Conservation (phyloP, 768 basidiomycete species). For the Tricholoma sp. region DNA sequence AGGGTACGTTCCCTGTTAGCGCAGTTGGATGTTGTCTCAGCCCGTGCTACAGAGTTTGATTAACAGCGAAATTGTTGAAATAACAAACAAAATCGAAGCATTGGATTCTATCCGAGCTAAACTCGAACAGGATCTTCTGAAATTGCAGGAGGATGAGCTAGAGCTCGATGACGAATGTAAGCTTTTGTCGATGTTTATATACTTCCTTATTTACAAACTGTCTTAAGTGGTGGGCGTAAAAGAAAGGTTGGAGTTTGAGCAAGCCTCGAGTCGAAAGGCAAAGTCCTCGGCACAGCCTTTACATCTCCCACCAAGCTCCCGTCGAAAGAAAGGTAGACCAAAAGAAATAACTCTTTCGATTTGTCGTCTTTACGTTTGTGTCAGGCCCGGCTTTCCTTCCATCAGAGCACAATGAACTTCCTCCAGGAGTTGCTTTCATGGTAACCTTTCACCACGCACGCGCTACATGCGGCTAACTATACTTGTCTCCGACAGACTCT, state of each 20-base stretch:
- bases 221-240: slow-evolving; percentile 82
- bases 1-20: slow-evolving; percentile 48
- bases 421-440: slow-evolving; percentile 96
- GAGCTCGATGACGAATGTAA: slow-evolving; percentile 94
- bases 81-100: slow-evolving; percentile 84
- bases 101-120: slow-evolving; percentile 76
- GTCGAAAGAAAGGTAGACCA: slow-evolving; percentile 58
- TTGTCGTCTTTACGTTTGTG: not conserved
- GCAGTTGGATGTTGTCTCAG: not conserved
- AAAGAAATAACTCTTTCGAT: not conserved
- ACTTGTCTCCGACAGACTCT: slow-evolving; percentile 53
- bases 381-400: slow-evolving; percentile 92
- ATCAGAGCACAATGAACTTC: slow-evolving; percentile 94
- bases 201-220: slow-evolving; percentile 2
- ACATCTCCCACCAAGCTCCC: slow-evolving; percentile 54
- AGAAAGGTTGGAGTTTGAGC: slow-evolving; percentile 76
- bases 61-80: slow-evolving; percentile 82
- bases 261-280: slow-evolving; percentile 29
- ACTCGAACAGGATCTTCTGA: slow-evolving; percentile 78
- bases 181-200: slow-evolving; percentile 22
- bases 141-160: slow-evolving; percentile 90
- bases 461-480: slow-evolving; percentile 5
- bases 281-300: slow-evolving; percentile 31
- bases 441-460: slow-evolving; percentile 32
- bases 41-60: slow-evolving; percentile 61